Conservation (phyloP, 352 stramenopile species). For the Globisporangium sylvaticum region DNA sequence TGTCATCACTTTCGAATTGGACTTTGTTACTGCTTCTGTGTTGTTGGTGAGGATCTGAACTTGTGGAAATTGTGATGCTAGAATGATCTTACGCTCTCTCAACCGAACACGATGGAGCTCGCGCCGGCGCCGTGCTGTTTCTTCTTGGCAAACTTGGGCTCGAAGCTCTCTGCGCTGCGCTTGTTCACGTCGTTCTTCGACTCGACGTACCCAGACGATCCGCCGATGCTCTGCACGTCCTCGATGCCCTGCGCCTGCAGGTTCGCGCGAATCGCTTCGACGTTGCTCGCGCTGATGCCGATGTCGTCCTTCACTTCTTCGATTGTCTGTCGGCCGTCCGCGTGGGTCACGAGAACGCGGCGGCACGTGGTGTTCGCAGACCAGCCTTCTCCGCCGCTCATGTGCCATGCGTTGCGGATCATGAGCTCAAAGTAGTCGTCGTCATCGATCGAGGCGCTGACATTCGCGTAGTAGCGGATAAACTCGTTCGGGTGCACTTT, state of each 20-base stretch:
- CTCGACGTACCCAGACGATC: slow-evolving; percentile 19
- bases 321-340: slow-evolving; percentile 47
- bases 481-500: slow-evolving; percentile 35
- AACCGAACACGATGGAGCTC: slow-evolving; percentile 85
- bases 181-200: slow-evolving; percentile 17
- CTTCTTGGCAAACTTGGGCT: slow-evolving; percentile 65
- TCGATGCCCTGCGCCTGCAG: slow-evolving; percentile 40
- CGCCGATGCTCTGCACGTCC: slow-evolving; percentile 13
- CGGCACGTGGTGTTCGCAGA: slow-evolving; percentile 67
- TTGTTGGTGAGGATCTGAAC: background rate
- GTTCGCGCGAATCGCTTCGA: slow-evolving; percentile 32
- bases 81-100: slow-evolving; percentile 7
- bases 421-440: slow-evolving; percentile 87
- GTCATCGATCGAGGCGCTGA: slow-evolving; percentile 64
- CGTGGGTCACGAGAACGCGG: slow-evolving; percentile 54
- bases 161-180: slow-evolving; percentile 29
- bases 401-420: slow-evolving; percentile 82
- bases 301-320: slow-evolving; percentile 44
- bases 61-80: background rate
- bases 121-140: slow-evolving; percentile 70
- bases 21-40: background rate
- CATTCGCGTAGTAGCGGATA: slow-evolving; percentile 71
- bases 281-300: slow-evolving; percentile 26
- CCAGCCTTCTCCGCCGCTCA: slow-evolving; percentile 55
- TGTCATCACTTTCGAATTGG: background rate